Percentiles rank a stretch among this genome's conserved stretches.
These are phyloP conservation scores for Yamadazyma dushanensis DNA, from an alignment of 1,139 yeast genomes.

Conservation along the genomic window DNA sequence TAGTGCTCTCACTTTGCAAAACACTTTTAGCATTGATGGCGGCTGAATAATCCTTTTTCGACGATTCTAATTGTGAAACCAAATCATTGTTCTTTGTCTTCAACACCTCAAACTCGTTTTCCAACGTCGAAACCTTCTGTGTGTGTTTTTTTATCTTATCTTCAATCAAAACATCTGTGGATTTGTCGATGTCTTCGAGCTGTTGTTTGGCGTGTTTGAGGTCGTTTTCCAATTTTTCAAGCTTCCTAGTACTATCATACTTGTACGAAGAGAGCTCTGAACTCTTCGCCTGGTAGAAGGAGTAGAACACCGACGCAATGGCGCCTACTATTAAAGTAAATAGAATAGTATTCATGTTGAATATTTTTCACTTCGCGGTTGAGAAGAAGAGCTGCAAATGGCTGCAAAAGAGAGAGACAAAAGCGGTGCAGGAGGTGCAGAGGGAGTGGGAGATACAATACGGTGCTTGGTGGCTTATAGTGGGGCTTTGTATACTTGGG, in stretches of 20 bases:
- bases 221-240: conserved; percentile 13
- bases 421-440: too few relatives aligned
- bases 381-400: too few relatives aligned
- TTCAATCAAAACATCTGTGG: conserved; percentile 11
- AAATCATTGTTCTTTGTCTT: neutral
- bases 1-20: conserved; percentile 5
- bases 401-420: too few relatives aligned
- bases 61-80: conserved; percentile 8
- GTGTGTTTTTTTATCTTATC: conserved; percentile 9
- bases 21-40: conserved; percentile 6
- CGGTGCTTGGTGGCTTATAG: too few relatives aligned
- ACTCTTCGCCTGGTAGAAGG: conserved; percentile 25
- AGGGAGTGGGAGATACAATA: too few relatives aligned
- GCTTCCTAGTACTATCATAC: conserved; percentile 7
- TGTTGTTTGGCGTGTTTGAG: conserved; percentile 9
- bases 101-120: conserved; percentile 6
- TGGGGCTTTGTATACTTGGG: too few relatives aligned
- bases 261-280: conserved; percentile 20
- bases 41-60: conserved; percentile 4
- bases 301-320: conserved; percentile 3
- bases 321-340: neutral
- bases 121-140: conserved; percentile 4
- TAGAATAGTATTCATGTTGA: conserved; percentile 1
- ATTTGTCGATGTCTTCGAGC: conserved; percentile 11
- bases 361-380: neutral